phyloP scores from a whole-genome alignment of 768 basidiomycete genomes.

The Hypsizygus marmoreus region DNA sequence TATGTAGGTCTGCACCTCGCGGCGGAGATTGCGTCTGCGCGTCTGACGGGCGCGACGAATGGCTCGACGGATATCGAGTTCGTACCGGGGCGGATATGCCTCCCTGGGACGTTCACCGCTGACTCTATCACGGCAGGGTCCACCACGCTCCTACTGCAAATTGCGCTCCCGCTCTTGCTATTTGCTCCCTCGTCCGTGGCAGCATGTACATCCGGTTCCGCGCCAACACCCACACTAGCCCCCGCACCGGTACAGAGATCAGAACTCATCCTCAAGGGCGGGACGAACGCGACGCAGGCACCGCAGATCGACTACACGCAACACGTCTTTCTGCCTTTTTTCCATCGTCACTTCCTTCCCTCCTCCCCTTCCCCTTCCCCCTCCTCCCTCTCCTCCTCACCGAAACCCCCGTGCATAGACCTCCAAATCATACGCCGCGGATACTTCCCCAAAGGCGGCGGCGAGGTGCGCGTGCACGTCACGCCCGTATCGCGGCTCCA shows the following conservation, averaged over 20 bases:
- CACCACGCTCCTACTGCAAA: conserved; percentile 69
- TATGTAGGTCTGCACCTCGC: conserved; percentile 63
- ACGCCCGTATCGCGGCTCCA: conserved; percentile 35
- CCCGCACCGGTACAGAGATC: too few species aligned
- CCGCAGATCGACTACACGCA: conserved; percentile 78
- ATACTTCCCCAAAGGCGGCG: conserved; percentile 76
- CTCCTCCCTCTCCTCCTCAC: too few species aligned
- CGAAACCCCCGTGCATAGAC: conserved; percentile 39
- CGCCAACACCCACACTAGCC: too few species aligned
- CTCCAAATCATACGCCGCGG: conserved; percentile 60
- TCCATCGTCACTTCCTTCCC: conserved; percentile 60
- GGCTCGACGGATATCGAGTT: conserved; percentile 60
- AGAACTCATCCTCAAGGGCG: conserved; percentile 60
- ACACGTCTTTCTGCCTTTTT: conserved; percentile 69
- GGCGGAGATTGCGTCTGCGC: conserved; percentile 58
- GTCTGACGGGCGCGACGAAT: conserved; percentile 53
- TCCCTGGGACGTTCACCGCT: conserved; percentile 41
- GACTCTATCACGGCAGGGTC: conserved; percentile 68
- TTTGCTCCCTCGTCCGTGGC: conserved; percentile 41
- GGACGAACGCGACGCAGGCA: conserved; percentile 70
- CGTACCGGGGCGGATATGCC: conserved; percentile 45
- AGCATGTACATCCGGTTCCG: too few species aligned
- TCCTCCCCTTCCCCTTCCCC: too few species aligned
- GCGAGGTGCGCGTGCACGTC: conserved; percentile 50
- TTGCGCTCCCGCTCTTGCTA: conserved; percentile 67